These are phyloP conservation scores for Pythium insidiosum DNA, from an alignment of 352 stramenopile genomes.

Conservation along the genomic window DNA sequence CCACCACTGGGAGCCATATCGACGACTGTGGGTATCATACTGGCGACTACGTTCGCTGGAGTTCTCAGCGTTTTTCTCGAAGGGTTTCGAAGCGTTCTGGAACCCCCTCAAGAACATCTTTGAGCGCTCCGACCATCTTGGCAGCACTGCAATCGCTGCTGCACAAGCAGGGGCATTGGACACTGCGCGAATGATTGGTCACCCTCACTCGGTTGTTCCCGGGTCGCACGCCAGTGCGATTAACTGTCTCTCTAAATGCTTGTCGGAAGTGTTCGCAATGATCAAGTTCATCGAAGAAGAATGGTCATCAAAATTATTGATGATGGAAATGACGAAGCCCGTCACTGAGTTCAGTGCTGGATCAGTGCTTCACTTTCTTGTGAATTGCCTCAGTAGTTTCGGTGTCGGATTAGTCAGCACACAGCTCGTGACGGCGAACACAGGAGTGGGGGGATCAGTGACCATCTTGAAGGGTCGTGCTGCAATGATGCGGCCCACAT, in stretches of 20 bases:
- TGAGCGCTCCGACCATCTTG: constrained; percentile 19
- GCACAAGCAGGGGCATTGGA: background rate
- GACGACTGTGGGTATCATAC: constrained; percentile 56
- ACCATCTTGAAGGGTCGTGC: constrained; percentile 19
- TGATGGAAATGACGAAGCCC: constrained; percentile 66
- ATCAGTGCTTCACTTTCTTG: constrained; percentile 49
- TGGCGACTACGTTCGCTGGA: constrained; percentile 47
- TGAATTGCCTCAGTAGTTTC: constrained; percentile 69
- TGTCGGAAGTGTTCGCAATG: constrained; percentile 53
- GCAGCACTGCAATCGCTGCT: constrained; percentile 8
- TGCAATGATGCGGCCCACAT: constrained; percentile 14
- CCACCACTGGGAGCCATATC: constrained; percentile 49
- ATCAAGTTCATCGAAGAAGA: constrained; percentile 63
- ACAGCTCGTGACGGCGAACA: constrained; percentile 45
- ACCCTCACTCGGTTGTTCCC: background rate
- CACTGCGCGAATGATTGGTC: background rate
- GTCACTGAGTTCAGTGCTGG: constrained; percentile 48
- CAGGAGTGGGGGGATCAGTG: constrained; percentile 17
- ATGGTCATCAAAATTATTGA: constrained; percentile 65
- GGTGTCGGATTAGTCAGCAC: constrained; percentile 47
- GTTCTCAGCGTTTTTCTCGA: constrained; percentile 57
- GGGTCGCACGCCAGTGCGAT: background rate
- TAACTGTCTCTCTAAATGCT: constrained; percentile 36
- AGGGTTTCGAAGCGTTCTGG: constrained; percentile 56
- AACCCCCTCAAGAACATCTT: constrained; percentile 52